Conservation (phyloP, 805 yeast species). For the Starmerella kuoi region DNA sequence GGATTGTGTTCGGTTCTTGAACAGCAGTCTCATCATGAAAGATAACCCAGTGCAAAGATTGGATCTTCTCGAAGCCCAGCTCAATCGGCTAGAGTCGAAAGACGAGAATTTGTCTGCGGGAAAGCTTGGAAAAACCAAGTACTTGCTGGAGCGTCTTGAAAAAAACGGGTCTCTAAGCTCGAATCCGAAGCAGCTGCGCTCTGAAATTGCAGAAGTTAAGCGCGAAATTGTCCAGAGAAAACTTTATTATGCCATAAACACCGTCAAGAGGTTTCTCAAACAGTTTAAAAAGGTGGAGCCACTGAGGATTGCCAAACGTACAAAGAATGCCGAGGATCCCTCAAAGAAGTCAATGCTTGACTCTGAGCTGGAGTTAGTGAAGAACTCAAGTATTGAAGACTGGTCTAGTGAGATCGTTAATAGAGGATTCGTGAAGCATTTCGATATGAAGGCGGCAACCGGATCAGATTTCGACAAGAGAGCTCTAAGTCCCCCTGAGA, state of each 20-base stretch:
- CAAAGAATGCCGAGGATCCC: slow-evolving; percentile 8
- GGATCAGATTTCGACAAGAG: slow-evolving; percentile 11
- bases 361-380: slow-evolving; percentile 12
- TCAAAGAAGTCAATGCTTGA: slow-evolving; percentile 12
- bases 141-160: slow-evolving; percentile 18
- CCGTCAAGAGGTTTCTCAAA: slow-evolving; percentile 26
- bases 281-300: slow-evolving; percentile 27
- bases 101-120: slow-evolving; percentile 18
- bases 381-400: slow-evolving; percentile 12
- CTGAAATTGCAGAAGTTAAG: slow-evolving; percentile 20
- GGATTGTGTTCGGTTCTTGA: no score
- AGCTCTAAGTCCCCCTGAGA: slow-evolving; percentile 21
- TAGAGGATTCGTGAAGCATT: slow-evolving; percentile 10
- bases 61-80: slow-evolving; percentile 30
- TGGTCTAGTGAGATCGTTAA: slow-evolving; percentile 15
- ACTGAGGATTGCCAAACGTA: slow-evolving; percentile 27
- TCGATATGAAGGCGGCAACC: slow-evolving; percentile 5
- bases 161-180: slow-evolving; percentile 6
- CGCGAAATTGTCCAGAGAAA: slow-evolving; percentile 26
- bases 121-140: slow-evolving; percentile 26
- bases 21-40: no score
- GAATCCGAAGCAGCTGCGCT: slow-evolving; percentile 16
- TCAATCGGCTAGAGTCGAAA: slow-evolving; percentile 18
- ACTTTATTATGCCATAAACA: slow-evolving; percentile 24
- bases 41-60: slow-evolving; percentile 30